These are phyloP conservation scores for Polygonum maritimum DNA, from an alignment of 148 eudicot genomes.

Conservation along the genomic window DNA sequence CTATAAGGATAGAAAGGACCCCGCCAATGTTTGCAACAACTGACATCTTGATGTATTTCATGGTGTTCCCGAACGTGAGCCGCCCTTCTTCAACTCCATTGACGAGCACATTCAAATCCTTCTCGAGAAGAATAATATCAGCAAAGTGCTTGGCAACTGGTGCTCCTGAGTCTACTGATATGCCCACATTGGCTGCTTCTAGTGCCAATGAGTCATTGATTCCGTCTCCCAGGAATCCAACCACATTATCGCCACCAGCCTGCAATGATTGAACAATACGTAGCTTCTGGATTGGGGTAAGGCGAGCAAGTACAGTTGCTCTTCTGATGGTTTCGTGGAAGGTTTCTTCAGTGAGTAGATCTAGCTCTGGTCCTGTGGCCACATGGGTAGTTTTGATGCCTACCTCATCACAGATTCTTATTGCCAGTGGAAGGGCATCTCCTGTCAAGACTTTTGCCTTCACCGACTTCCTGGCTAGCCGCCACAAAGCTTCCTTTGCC, in stretches of 20 bases:
- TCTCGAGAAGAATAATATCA: constrained; percentile 38
- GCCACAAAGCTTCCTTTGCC: constrained; percentile 45
- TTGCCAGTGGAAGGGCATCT: constrained; percentile 36
- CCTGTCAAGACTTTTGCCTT: constrained; percentile 47
- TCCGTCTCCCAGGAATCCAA: constrained; percentile 47
- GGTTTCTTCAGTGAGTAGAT: constrained; percentile 24
- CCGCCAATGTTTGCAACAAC: constrained; percentile 35
- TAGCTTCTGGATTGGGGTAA: constrained; percentile 41
- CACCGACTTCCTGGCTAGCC: constrained; percentile 38
- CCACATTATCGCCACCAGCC: constrained; percentile 29
- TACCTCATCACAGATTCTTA: constrained; percentile 41
- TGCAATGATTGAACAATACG: constrained; percentile 41
- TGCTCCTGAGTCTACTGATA: constrained; percentile 42
- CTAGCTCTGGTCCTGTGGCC: constrained; percentile 39
- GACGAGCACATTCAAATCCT: constrained; percentile 44
- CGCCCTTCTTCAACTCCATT: constrained; percentile 40
- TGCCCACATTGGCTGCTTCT: constrained; percentile 42
- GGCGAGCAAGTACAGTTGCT: constrained; percentile 40
- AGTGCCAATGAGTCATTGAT: constrained; percentile 42
- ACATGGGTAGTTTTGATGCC: constrained; percentile 37
- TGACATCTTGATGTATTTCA: constrained; percentile 46
- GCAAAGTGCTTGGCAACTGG: constrained; percentile 39
- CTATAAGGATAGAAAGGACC: constrained; percentile 33
- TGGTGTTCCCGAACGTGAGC: constrained; percentile 33
- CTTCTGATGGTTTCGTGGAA: constrained; percentile 37